A percentile compares a stretch with the other conserved stretches of the same genome.
Conservation (phyloP, 768 basidiomycete genomes). For the Boletus rubescentipes region DNA sequence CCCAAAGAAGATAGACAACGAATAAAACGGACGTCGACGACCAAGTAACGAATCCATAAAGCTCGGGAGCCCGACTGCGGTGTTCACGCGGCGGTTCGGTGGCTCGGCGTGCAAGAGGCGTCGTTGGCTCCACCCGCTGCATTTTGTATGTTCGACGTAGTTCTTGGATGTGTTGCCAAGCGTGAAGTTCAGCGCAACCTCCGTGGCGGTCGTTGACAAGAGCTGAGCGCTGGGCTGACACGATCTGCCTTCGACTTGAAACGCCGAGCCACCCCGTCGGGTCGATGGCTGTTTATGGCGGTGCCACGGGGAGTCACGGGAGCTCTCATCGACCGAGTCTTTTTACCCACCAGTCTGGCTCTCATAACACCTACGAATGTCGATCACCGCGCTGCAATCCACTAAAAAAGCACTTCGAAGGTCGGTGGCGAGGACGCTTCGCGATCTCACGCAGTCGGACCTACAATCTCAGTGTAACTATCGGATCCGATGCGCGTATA, state of each 20-base stretch:
- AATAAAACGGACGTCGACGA: slow-evolving; percentile 73
- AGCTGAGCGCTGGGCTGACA: background rate
- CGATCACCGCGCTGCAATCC: slow-evolving; percentile 28
- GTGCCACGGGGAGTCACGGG: background rate
- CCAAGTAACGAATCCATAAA: slow-evolving; percentile 91
- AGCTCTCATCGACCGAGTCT: background rate
- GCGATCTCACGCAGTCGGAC: slow-evolving; percentile 40
- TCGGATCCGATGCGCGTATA: background rate
- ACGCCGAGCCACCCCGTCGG: slow-evolving; percentile 17
- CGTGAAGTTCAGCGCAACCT: slow-evolving; percentile 20
- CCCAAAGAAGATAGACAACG: slow-evolving; percentile 75
- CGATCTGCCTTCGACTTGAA: background rate
- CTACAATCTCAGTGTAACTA: slow-evolving; percentile 61
- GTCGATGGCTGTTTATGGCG: background rate
- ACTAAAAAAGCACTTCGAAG: slow-evolving; percentile 60
- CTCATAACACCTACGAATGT: slow-evolving; percentile 21
- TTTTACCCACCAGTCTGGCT: background rate
- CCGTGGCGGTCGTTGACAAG: slow-evolving; percentile 16
- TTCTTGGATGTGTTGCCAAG: background rate
- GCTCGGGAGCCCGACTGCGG: slow-evolving; percentile 75
- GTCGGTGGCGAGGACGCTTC: slow-evolving; percentile 44
- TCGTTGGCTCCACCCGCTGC: slow-evolving; percentile 35
- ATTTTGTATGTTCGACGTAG: background rate
- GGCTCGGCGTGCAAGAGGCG: slow-evolving; percentile 45
- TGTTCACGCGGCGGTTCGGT: slow-evolving; percentile 40